Evolutionary conservation across 192 early-diverging fungal species (phyloP).

Genomic region (Coemansia sp.): DNA sequence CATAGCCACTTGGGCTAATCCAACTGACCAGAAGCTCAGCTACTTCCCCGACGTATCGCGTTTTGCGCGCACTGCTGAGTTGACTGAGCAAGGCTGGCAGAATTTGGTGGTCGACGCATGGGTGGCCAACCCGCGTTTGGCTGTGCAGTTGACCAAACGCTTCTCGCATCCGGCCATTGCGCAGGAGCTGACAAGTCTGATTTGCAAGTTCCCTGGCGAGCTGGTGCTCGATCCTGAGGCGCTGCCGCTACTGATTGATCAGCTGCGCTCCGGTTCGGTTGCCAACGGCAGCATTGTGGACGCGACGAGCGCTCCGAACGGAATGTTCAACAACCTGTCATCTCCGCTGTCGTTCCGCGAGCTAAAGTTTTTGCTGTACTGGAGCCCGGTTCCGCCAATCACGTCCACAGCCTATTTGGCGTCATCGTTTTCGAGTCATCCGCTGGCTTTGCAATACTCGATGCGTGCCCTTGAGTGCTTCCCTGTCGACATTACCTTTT

Average conservation of each 20-base stretch:
- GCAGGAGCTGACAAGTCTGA: slow-evolving; percentile 61
- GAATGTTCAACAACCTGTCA: slow-evolving; percentile 32
- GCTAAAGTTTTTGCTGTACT: slow-evolving; percentile 77
- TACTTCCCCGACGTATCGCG: slow-evolving; percentile 37
- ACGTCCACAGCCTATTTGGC: slow-evolving; percentile 79
- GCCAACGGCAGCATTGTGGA: neutral
- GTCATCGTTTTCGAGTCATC: slow-evolving; percentile 66
- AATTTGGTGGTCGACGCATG: slow-evolving; percentile 76
- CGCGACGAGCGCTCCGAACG: slow-evolving; percentile 11
- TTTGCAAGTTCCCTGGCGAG: slow-evolving; percentile 61
- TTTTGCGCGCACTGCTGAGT: slow-evolving; percentile 36
- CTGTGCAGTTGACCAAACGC: slow-evolving; percentile 71
- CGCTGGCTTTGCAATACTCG: slow-evolving; percentile 94
- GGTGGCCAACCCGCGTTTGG: slow-evolving; percentile 76
- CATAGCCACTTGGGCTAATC: slow-evolving; percentile 80
- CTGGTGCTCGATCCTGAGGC: slow-evolving; percentile 73
- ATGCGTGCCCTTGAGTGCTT: slow-evolving; percentile 87
- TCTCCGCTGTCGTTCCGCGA: slow-evolving; percentile 40
- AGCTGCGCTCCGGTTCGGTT: slow-evolving; percentile 18
- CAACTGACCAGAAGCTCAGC: slow-evolving; percentile 54
- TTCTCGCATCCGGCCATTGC: slow-evolving; percentile 71
- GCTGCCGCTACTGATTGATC: slow-evolving; percentile 68
- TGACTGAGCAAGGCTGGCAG: slow-evolving; percentile 69
- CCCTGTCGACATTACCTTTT: slow-evolving; percentile 93
- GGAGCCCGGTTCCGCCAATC: slow-evolving; percentile 87